Evolutionary conservation across 345 rosid species (phyloP).

Genomic region (Salix udensis): DNA sequence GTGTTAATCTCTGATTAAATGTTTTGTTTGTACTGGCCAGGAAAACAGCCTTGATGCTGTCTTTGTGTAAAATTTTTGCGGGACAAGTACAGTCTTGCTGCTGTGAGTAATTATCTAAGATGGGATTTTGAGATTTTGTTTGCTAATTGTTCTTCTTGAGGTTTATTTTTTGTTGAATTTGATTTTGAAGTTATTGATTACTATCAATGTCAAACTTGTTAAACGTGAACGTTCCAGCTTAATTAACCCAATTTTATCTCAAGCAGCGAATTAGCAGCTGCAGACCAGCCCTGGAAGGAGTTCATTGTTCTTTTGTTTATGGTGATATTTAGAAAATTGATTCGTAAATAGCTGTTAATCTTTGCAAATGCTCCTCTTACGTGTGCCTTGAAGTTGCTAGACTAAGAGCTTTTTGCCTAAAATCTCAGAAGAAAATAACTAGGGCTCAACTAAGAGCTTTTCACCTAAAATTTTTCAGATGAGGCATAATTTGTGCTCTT

Average conservation of each 20-base stretch:
- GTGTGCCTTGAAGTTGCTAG: not conserved
- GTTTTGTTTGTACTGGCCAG: constrained; percentile 32
- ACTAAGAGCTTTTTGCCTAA: not conserved
- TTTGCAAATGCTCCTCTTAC: not conserved
- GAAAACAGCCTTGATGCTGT: constrained; percentile 93
- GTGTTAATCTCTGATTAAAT: constrained; percentile 1
- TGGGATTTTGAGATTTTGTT: not conserved
- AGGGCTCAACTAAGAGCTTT: not conserved
- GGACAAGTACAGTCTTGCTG: constrained; percentile 94
- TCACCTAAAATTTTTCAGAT: not conserved
- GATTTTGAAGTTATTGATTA: not conserved
- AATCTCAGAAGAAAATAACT: not conserved
- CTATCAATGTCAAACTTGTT: not conserved
- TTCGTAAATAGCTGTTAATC: not conserved
- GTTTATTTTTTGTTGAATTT: not conserved
- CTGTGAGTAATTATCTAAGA: constrained; percentile 46
- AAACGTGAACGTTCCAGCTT: not conserved
- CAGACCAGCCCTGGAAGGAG: not conserved
- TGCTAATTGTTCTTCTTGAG: not conserved
- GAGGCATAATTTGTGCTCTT: not conserved
- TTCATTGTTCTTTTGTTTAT: constrained; percentile 3
- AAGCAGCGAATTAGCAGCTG: not conserved
- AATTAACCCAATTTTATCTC: not conserved
- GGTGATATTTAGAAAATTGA: not conserved
- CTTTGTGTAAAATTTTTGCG: constrained; percentile 65